Evolutionary conservation across 768 basidiomycete species (phyloP), one percentile per base, ranked within the genome.

Genomic region (Boletus insuetus): DNA sequence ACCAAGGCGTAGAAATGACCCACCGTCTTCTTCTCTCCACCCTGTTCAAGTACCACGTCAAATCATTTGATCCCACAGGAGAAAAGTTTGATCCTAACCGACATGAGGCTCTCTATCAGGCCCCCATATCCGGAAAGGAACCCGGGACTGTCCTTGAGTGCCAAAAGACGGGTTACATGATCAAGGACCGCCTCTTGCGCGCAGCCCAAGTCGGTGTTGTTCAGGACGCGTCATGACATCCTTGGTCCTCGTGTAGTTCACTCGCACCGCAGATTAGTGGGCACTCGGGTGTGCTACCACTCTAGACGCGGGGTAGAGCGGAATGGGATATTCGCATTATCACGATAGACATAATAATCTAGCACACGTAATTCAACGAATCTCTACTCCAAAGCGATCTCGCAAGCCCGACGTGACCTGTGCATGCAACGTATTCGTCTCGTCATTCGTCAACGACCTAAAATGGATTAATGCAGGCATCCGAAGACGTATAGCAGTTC

Each of bases 171-270:
- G 95, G 94, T 4, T 98, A 92, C 77, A 92, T 79, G 75, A 94
- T 99, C 76, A 97, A 96, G 75, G 91, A 93, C 61, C 83, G 97
- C 58, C 83, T 95, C 53, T 73, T 99, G 69, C 82, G 97, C 53
- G 93, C 97, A 4, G 94, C 97, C 20, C 94, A 98, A 77, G 97
- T 98, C 54, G 97, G 96, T 53, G 95, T 98, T 26, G 94, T 86
- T 17, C 89, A 93, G 73, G 87, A 89, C 56, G 69, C 71, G 8
- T 64, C 70, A 61, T 78, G 68, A 77, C 47, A 29, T 49, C 63
- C 49, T 17, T 42, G 48, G 24, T n/a, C n/a, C n/a, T n/a, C 53
- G 13, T 34, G 44, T 39, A 24, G 47, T 19, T 24, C 45, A 24
- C 32, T 54, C 32, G 49, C 42, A 19, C 41, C 42, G 31, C 20